phyloP scores from a whole-genome alignment of 2,329 filamentous ascomycete genomes.

The Nemania diffusa region DNA sequence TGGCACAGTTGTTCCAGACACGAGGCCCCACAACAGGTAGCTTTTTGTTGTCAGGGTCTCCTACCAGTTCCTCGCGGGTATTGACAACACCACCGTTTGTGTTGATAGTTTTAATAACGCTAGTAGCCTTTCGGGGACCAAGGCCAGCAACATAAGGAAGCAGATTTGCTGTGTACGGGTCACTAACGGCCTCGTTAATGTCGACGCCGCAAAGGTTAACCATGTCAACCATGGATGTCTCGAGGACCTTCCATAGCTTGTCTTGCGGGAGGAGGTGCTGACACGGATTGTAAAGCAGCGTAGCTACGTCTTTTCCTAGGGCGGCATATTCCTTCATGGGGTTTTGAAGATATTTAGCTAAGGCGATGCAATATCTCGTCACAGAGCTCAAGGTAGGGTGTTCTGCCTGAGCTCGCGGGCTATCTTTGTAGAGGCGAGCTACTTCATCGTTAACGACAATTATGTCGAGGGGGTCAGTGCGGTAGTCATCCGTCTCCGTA shows the following conservation, averaged over 20 bases:
- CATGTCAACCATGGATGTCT: slow-evolving; percentile 98
- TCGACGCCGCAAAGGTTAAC: slow-evolving; percentile 97
- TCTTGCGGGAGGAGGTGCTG: slow-evolving; percentile 90
- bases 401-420: slow-evolving; percentile 79
- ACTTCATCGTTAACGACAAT: slow-evolving; percentile 96
- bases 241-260: slow-evolving; percentile 84
- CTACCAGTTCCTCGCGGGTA: slow-evolving; percentile 87
- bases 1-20: slow-evolving; percentile 97
- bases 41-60: slow-evolving; percentile 83
- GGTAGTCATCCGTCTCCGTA: slow-evolving; percentile 76
- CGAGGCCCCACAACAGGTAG: slow-evolving; percentile 84
- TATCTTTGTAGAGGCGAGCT: slow-evolving; percentile 94
- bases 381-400: slow-evolving; percentile 83
- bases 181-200: slow-evolving; percentile 88
- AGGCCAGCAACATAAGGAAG: slow-evolving; percentile 92
- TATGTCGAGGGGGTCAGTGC: slow-evolving; percentile 84
- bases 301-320: slow-evolving; percentile 86
- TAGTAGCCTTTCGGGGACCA: slow-evolving; percentile 88
- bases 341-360: slow-evolving; percentile 93
- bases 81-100: slow-evolving; percentile 87
- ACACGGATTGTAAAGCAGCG: slow-evolving; percentile 87
- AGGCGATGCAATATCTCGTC: slow-evolving; percentile 86
- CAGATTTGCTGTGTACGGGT: slow-evolving; percentile 84
- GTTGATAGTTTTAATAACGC: slow-evolving; percentile 89
- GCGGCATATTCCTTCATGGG: slow-evolving; percentile 97